Conservation (phyloP, 495 filamentous ascomycete species). For the Xylaria castorea region DNA sequence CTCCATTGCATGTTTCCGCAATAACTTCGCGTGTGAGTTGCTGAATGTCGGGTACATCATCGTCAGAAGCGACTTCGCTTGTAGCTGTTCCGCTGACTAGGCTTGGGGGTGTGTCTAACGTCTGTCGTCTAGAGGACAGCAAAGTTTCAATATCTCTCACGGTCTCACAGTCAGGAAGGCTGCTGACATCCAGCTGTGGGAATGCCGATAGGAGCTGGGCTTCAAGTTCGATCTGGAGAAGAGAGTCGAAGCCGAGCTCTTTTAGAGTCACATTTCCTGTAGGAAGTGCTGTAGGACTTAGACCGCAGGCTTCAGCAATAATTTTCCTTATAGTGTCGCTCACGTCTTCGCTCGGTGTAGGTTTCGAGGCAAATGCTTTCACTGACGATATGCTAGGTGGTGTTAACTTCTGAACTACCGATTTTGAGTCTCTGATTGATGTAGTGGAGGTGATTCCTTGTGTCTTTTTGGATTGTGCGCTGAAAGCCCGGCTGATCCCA, state of each 20-base stretch:
- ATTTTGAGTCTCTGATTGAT: background rate
- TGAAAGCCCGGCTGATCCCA: background rate
- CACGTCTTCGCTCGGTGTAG: background rate
- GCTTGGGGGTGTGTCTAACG: background rate
- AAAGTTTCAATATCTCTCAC: background rate
- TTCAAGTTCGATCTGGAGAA: background rate
- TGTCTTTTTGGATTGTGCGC: background rate
- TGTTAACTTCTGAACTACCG: background rate
- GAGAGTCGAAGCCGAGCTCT: background rate
- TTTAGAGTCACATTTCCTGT: background rate
- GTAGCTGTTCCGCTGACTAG: background rate
- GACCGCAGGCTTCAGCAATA: background rate
- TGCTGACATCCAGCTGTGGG: background rate
- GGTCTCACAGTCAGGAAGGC: background rate
- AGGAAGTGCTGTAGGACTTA: background rate
- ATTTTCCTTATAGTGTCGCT: background rate
- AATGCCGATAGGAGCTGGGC: background rate
- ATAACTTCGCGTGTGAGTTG: conserved; percentile 20
- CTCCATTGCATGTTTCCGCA: conserved; percentile 20
- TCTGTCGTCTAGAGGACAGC: background rate
- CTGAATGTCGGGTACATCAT: conserved; percentile 6
- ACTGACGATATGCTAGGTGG: background rate
- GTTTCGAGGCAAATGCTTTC: background rate
- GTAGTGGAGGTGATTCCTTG: background rate
- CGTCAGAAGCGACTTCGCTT: background rate